A percentile compares a stretch with the other conserved stretches of the same genome.
phyloP scores from a whole-genome alignment of 2,329 filamentous ascomycete genomes.

The Orbilia ellipsospora region DNA sequence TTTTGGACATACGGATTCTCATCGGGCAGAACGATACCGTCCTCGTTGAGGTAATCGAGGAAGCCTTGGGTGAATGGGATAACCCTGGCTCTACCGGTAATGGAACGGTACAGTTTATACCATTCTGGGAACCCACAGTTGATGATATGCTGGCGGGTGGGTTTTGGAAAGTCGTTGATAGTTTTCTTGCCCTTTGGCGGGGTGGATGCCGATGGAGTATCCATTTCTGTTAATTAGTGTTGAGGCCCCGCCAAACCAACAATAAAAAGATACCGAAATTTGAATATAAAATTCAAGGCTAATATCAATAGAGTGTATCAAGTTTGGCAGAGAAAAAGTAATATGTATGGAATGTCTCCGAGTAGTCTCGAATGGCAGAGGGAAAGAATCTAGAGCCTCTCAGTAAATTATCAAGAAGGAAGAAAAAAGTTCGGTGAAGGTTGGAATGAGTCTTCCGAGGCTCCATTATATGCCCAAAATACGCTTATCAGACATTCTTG shows the following conservation, averaged over 20 bases:
- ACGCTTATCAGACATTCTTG: background rate
- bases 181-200: constrained; percentile 40
- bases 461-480: too few species aligned
- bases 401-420: too few species aligned
- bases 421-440: too few species aligned
- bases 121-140: constrained; percentile 95
- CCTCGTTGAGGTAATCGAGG: constrained; percentile 85
- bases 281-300: too few species aligned
- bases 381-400: background rate
- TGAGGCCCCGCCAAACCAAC: constrained; percentile 13
- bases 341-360: background rate
- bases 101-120: constrained; percentile 83
- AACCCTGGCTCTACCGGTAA: constrained; percentile 86
- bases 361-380: too few species aligned
- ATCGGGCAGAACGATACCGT: constrained; percentile 88
- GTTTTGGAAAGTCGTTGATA: constrained; percentile 74
- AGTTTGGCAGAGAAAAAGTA: background rate
- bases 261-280: too few species aligned
- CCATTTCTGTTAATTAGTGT: constrained; percentile 18
- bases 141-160: constrained; percentile 86
- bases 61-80: constrained; percentile 81
- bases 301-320: background rate
- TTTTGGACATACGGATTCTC: constrained; percentile 65
- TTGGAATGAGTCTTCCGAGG: too few species aligned
- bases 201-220: constrained; percentile 13